Evolutionary conservation across 768 basidiomycete species (phyloP).

Genomic region (Lentinus brumalis): DNA sequence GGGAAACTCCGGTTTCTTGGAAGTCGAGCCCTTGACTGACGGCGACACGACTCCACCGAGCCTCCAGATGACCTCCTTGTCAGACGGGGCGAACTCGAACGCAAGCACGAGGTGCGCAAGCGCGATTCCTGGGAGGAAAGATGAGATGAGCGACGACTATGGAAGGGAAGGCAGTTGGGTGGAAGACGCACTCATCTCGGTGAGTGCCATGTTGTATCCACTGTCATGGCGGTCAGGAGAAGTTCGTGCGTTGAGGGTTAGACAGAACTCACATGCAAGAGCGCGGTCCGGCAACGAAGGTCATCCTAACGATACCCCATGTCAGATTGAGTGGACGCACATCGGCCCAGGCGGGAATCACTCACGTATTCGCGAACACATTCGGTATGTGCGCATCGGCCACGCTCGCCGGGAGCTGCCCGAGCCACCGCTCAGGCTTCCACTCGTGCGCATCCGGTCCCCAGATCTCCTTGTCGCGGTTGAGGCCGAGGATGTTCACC

Average conservation of each 20-base stretch:
- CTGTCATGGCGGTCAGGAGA: not conserved
- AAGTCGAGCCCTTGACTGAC: constrained; percentile 3
- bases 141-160: not conserved
- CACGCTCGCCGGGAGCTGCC: constrained; percentile 4
- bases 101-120: constrained; percentile 3
- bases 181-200: constrained; percentile 3
- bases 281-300: constrained; percentile 4
- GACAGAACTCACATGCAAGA: constrained; percentile 7
- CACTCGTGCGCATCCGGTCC: constrained; percentile 11
- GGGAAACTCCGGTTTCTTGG: constrained; percentile 7
- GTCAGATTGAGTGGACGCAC: too few species aligned
- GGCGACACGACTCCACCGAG: constrained; percentile 13
- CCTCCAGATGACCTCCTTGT: constrained; percentile 15
- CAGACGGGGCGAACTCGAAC: constrained; percentile 7
- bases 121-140: not conserved
- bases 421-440: constrained; percentile 16
- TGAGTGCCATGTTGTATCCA: constrained; percentile 10
- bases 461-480: constrained; percentile 9
- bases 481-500: constrained; percentile 1
- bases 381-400: constrained; percentile 9
- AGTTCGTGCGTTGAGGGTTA: not conserved
- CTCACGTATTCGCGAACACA: constrained; percentile 8
- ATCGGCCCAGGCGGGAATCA: not conserved
- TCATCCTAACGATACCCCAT: not conserved
- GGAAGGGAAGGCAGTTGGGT: not conserved